Base-by-base conservation (phyloP, 768 basidiomycete species). In the Porphyrellus cyaneotinctus region DNA sequence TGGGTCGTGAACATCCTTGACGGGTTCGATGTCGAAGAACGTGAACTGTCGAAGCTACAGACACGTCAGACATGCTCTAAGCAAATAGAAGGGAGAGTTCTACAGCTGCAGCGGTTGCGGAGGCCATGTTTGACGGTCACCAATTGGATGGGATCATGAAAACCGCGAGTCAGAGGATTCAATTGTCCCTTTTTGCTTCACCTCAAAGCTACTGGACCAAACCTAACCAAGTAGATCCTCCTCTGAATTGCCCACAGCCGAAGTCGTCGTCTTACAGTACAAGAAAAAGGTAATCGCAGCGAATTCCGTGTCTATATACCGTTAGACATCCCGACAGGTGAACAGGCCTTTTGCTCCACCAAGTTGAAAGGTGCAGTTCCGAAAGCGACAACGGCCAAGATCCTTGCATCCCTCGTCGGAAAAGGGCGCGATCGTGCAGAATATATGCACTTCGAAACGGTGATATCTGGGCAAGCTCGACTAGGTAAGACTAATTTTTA, bases 331-430 rank as follows among this genome's bases (percentile, higher is more conserved):
- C 20, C 33, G n/a, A n/a, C n/a, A n/a, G n/a, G n/a, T n/a, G n/a
- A n/a, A n/a, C n/a, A n/a, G n/a, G n/a, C n/a, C 92, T 8, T 95
- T 86, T 63, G 92, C 6, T 80, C 88, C 15, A 90, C 92, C 11
- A 97, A 97, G 70, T 73, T 97, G 28, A 95, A 95, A 69, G 90
- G 90, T 45, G 85, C 86, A 11, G 85, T 95, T 6, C 84, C 90
- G 7, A 97, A 97, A 66, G 72, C 90, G 2, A 76, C 84, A 3
- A 84, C 85, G 0, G 91, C 92, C 64, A 97, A 95, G 72, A 87
- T 95, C 42, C 76, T 95, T 14, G 72, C 80, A 3, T 72, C 83
- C 1, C 78, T 95, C 17, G 86, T 94, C n/a, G n/a, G 94, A 95
- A 58, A 91, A 85, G 65, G 90, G 89, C 18, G 80, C 81, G 49